These are phyloP conservation scores for Auriculariales sp. DNA, from an alignment of 768 basidiomycete genomes.

Conservation along the genomic window DNA sequence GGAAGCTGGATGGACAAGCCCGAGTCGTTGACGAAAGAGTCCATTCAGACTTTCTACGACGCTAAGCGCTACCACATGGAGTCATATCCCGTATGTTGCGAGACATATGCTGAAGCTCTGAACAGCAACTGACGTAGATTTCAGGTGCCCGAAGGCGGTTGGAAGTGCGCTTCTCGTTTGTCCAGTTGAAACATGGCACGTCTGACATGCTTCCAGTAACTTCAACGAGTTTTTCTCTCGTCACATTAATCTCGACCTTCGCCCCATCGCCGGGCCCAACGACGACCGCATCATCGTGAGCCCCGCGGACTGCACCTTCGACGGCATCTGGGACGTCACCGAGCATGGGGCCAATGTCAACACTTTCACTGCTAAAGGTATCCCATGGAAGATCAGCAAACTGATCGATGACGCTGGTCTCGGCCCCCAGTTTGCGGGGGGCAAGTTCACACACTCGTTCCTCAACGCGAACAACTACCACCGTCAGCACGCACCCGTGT, in stretches of 20 bases:
- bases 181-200: too few species aligned
- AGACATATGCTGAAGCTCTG: too few species aligned
- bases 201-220: too few species aligned
- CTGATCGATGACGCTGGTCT: conserved; percentile 8
- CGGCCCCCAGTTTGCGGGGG: conserved; percentile 7
- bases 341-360: conserved; percentile 1
- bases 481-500: conserved; percentile 12
- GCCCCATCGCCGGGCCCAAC: conserved; percentile 5
- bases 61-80: conserved; percentile 8
- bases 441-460: conserved; percentile 10
- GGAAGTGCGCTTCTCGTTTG: too few species aligned
- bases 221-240: conserved; percentile 13
- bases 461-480: conserved; percentile 11
- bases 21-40: conserved; percentile 6
- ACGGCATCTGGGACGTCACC: conserved; percentile 7
- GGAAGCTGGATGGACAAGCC: conserved; percentile 10
- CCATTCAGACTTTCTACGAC: conserved; percentile 7
- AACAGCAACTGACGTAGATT: too few species aligned
- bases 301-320: conserved; percentile 2
- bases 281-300: conserved; percentile 6
- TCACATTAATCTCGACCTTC: conserved; percentile 5
- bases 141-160: conserved; percentile 1
- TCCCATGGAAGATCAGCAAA: conserved; percentile 10
- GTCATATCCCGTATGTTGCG: conserved; percentile 8
- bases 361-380: conserved; percentile 8